Evolutionary conservation across 371 early-diverging fungal species (phyloP), one percentile per base, ranked within the genome.

Genomic region (Capniomyces stellatus): DNA sequence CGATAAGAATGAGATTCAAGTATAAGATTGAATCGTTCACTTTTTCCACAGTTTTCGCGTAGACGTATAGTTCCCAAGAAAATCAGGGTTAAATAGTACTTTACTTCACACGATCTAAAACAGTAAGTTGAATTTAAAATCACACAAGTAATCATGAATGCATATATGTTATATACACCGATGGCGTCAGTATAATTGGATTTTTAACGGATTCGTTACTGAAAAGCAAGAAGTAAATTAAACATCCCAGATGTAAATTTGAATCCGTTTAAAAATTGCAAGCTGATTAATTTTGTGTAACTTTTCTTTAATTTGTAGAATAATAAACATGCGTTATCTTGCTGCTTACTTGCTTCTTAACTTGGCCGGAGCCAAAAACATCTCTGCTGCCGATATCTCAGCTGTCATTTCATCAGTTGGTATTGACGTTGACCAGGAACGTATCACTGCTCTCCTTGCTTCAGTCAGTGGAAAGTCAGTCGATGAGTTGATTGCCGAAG

Each of bases 291-390:
- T n/a, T n/a, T n/a, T n/a, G n/a, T n/a, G n/a, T n/a, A n/a, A n/a
- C n/a, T n/a, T n/a, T n/a, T n/a, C n/a, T n/a, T n/a, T n/a, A n/a
- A n/a, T n/a, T n/a, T n/a, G n/a, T n/a, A n/a, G n/a, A 49, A 28
- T n/a, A 25, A 6, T 8, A 54, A 69, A 67, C 62, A 95, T 92
- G 96, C 90, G 92, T 82, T 82, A 85, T 75, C 77, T 96, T 71
- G 95, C 92, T 64, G 94, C 96, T 66, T 94, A 91, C 84, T 80
- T 96, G 69, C 86, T 96, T 67, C 84, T 90, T 69, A 72, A 76
- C 66, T 81, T 84, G 72, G 63, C 64, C 60, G 92, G 87, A 73
- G 89, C 88, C 62, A 87, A 89, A 70, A 75, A 77, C 67, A 58
- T 77, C 66, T 92, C 95, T 65, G 65, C 85, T 64, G 83, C 81